Conservation (phyloP, 164 flowering plant species). For the Cinnamomum chago region DNA sequence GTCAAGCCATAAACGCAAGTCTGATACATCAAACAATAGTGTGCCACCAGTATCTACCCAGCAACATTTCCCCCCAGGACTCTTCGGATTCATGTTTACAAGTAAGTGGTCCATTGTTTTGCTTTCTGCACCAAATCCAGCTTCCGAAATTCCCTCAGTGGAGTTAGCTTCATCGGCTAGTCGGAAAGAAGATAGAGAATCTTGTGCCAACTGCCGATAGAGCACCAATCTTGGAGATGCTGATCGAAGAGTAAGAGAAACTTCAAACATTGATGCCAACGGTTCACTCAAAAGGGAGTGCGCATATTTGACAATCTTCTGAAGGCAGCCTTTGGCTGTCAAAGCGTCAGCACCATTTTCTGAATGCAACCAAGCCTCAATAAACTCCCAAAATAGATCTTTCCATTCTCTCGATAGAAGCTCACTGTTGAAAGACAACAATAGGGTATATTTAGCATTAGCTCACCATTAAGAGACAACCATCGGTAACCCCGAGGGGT, state of each 20-base stretch:
- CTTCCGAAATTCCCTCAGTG: conserved; percentile 22
- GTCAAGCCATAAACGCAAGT: conserved; percentile 59
- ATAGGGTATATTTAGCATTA: not conserved
- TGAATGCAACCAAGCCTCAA: conserved; percentile 58
- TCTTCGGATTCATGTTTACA: conserved; percentile 51
- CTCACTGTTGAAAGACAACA: conserved; percentile 47
- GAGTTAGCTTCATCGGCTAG: conserved; percentile 37
- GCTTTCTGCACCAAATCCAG: conserved; percentile 17
- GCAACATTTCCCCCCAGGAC: conserved; percentile 77
- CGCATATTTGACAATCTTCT: conserved; percentile 52
- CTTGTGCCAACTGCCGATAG: conserved; percentile 82
- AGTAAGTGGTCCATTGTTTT: conserved; percentile 37
- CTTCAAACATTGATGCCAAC: conserved; percentile 71
- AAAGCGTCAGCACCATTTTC: conserved; percentile 34
- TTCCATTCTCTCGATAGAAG: conserved; percentile 81
- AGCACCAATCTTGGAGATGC: conserved; percentile 93
- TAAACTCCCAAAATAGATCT: conserved; percentile 78
- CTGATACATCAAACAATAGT: conserved; percentile 62
- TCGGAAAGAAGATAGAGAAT: conserved; percentile 81
- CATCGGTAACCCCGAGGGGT: not conserved
- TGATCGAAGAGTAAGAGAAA: conserved; percentile 80
- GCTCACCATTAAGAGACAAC: not conserved
- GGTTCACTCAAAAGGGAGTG: conserved; percentile 55
- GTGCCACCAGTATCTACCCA: conserved; percentile 88
- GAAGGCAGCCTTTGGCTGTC: conserved; percentile 74